Base-by-base conservation (phyloP, 2,329 filamentous ascomycete genomes). In the Colletotrichum chrysophilum region DNA sequence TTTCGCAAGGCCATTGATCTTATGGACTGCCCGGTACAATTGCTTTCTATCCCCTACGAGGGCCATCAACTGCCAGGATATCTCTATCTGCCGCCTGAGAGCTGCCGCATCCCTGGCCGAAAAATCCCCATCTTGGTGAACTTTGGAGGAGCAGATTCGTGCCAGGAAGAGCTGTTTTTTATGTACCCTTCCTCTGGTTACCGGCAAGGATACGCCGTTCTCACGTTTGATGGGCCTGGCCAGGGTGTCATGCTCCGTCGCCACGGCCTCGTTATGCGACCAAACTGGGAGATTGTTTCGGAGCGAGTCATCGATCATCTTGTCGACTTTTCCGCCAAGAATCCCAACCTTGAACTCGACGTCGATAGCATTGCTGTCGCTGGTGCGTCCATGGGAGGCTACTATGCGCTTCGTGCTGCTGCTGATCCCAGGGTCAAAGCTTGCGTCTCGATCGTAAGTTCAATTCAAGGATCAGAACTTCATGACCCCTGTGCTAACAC, bases 151-250 rank as follows among this genome's bases (percentile, higher is more conserved):
- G 79, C 65, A 3, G 87, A 88, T 75, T 82, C 83, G 0, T 81
- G 77, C 0, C 80, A 85, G 52, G 87, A 88, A 71, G 87, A 88
- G 70, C 55, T 88, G 0, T 87, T 85, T 76, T 85, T 82, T 71
- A 55, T 84, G 4, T 71, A 78, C 18, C 71, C 80, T 0, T 78
- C 81, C 2, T 78, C 52, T 0, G 85, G 77, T 0, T 78, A 77
- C 0, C 76, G 77, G 0, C 69, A 81, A 0, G 87, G 87, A 0
- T 89, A 88, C 69, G 87, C 87, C 0, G 82, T 85, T 2, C 69
- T 89, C 7, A 87, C 82, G 0, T 87, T 88, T 52, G 87, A 89
- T 3, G 87, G 87, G 0, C 87, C 87, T 0, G 87, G 87, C 0
- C 87, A 89, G 72, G 87, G 87, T 0, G 78, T 86, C 6, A 74